A percentile compares a stretch with the other conserved stretches of the same genome.
Conservation (phyloP, 1,284 basidiomycete genomes). For the Puccinia hordei region DNA sequence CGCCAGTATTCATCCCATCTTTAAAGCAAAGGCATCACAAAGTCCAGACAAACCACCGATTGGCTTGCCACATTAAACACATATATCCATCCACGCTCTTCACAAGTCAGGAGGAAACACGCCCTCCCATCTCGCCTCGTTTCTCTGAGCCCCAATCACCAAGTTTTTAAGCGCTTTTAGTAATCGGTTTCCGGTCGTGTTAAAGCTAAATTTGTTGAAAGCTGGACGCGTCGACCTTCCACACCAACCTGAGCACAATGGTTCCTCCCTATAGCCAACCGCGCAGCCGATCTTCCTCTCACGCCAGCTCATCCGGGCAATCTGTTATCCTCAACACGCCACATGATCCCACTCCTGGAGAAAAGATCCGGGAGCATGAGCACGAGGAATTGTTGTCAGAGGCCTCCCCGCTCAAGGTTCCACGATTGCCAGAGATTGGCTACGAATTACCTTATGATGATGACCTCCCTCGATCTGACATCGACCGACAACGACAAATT, state of each 20-base stretch:
- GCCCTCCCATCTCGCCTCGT: not conserved
- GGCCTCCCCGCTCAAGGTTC: not conserved
- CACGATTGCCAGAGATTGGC: constrained; percentile 25
- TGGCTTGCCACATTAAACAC: too few species aligned
- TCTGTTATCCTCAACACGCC: constrained; percentile 41
- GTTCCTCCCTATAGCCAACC: not conserved
- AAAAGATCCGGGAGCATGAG: not conserved
- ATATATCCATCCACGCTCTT: too few species aligned
- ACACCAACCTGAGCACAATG: not conserved
- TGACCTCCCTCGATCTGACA: not conserved
- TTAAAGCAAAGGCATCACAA: too few species aligned
- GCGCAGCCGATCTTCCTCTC: constrained; percentile 26
- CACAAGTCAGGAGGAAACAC: not conserved
- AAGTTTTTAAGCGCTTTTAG: not conserved
- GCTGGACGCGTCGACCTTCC: not conserved
- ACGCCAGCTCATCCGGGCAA: constrained; percentile 26
- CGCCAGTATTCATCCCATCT: too few species aligned
- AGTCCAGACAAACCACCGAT: too few species aligned
- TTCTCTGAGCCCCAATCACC: not conserved
- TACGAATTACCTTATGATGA: constrained; percentile 27
- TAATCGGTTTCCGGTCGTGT: not conserved
- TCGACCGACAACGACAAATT: constrained; percentile 9
- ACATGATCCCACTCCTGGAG: not conserved
- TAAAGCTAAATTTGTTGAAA: not conserved
- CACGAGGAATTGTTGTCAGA: constrained; percentile 19